These are phyloP conservation scores for Arachnomyces sp. DNA, from an alignment of 2,329 filamentous ascomycete genomes.

Conservation along the genomic window DNA sequence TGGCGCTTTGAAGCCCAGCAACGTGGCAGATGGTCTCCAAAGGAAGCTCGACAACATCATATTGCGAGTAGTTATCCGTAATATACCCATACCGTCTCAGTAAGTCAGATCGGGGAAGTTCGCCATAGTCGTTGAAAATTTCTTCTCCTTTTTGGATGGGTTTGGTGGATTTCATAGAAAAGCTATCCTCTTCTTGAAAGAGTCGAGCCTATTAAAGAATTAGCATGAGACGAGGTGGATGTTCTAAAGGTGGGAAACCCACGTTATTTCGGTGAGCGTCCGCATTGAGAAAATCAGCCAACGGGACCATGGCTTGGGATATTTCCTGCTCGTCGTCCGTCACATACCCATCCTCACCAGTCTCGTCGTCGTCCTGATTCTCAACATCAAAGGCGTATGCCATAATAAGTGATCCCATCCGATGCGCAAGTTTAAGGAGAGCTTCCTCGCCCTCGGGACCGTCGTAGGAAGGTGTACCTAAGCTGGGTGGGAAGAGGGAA, in stretches of 20 bases:
- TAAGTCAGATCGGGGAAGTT: slow-evolving; percentile 72
- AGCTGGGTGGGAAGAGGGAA: slow-evolving; percentile 32
- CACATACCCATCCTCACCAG: slow-evolving; percentile 41
- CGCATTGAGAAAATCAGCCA: slow-evolving; percentile 84
- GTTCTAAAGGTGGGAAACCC: slow-evolving; percentile 17
- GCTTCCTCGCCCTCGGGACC: slow-evolving; percentile 35
- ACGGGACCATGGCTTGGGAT: slow-evolving; percentile 76
- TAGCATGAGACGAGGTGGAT: not conserved
- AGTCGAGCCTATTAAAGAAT: slow-evolving; percentile 42
- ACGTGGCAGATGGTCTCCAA: slow-evolving; percentile 48
- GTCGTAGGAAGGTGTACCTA: slow-evolving; percentile 34
- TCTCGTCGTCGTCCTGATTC: slow-evolving; percentile 48
- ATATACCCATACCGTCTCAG: slow-evolving; percentile 80
- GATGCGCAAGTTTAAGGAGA: slow-evolving; percentile 55
- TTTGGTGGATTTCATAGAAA: slow-evolving; percentile 65
- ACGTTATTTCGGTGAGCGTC: slow-evolving; percentile 77
- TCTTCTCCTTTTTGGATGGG: slow-evolving; percentile 63
- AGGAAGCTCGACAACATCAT: slow-evolving; percentile 75
- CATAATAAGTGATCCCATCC: slow-evolving; percentile 85
- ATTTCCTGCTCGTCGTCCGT: slow-evolving; percentile 54
- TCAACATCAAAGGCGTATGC: slow-evolving; percentile 83
- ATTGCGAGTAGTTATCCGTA: slow-evolving; percentile 65
- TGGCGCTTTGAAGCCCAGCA: slow-evolving; percentile 24
- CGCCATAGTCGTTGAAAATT: slow-evolving; percentile 82
- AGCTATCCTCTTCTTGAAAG: slow-evolving; percentile 49